phyloP scores from a whole-genome alignment of 2,329 filamentous ascomycete species.

The Microcyclospora pomicola region DNA sequence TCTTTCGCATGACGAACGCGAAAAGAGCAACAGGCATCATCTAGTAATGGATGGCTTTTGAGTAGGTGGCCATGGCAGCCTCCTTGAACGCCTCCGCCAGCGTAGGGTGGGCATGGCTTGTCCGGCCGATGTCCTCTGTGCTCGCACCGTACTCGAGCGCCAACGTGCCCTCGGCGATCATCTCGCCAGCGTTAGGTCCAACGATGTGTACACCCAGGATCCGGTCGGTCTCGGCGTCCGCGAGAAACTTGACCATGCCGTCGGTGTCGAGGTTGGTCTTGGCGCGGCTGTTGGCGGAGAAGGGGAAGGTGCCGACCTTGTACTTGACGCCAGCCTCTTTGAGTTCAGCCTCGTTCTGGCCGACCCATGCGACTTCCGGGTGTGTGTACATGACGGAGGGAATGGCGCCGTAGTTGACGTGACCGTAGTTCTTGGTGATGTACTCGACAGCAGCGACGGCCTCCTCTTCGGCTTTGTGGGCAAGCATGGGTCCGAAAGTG shows the following conservation, averaged over 20 bases:
- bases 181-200: conserved; percentile 89
- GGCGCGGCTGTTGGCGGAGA: conserved; percentile 93
- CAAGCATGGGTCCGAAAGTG: conserved; percentile 90
- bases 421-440: conserved; percentile 93
- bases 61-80: conserved; percentile 94
- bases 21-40: background rate
- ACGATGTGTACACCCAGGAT: conserved; percentile 95
- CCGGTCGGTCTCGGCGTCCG: conserved; percentile 90
- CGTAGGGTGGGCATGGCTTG: conserved; percentile 92
- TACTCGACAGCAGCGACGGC: conserved; percentile 89
- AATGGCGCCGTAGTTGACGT: conserved; percentile 98
- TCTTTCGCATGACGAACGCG: too few species aligned
- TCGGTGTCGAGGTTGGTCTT: conserved; percentile 98
- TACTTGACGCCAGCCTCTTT: conserved; percentile 85
- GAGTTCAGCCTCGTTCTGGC: conserved; percentile 90
- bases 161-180: conserved; percentile 95
- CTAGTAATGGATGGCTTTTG: conserved; percentile 92
- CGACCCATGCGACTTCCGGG: conserved; percentile 97
- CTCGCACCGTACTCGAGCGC: conserved; percentile 94
- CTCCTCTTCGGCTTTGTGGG: conserved; percentile 98
- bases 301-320: conserved; percentile 87
- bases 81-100: conserved; percentile 98
- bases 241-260: conserved; percentile 91
- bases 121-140: conserved; percentile 86
- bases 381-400: conserved; percentile 99